These are phyloP conservation scores for Yamadazyma songkhlaensis DNA, from an alignment of 1,139 yeast species.

Conservation along the genomic window DNA sequence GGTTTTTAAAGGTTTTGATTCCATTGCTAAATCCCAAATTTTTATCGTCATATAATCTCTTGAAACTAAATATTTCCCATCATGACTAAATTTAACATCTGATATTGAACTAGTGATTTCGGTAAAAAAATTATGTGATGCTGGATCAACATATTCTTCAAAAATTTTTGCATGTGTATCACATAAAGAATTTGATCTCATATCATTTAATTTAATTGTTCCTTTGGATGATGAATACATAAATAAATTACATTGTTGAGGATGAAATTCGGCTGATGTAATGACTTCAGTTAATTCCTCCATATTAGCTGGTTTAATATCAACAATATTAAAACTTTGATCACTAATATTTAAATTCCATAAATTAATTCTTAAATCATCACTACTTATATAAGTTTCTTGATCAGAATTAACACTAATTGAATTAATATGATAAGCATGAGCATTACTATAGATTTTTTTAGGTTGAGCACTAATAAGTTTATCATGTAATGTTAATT, in stretches of 20 bases:
- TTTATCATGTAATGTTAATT: constrained; percentile 87
- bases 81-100: constrained; percentile 88
- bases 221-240: constrained; percentile 98
- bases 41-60: constrained; percentile 97
- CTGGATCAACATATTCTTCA: constrained; percentile 92
- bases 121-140: constrained; percentile 92
- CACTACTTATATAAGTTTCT: constrained; percentile 91
- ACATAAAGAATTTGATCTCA: constrained; percentile 94
- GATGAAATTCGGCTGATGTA: constrained; percentile 98
- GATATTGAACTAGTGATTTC: constrained; percentile 95
- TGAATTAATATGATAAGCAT: constrained; percentile 96
- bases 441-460: constrained; percentile 90
- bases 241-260: constrained; percentile 85
- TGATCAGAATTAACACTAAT: constrained; percentile 93
- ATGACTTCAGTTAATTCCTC: constrained; percentile 98
- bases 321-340: constrained; percentile 94
- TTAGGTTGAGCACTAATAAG: constrained; percentile 95
- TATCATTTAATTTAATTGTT: constrained; percentile 90
- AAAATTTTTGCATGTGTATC: constrained; percentile 86
- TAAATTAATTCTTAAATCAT: constrained; percentile 90
- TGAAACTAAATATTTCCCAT: constrained; percentile 91
- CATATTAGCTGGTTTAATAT: constrained; percentile 97
- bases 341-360: constrained; percentile 96
- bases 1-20: constrained; percentile 88
- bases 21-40: constrained; percentile 98